Evolutionary conservation across 1,139 yeast species (phyloP), one percentile per base, ranked within the genome.

Genomic region (Schizosaccharomyces versatilis): DNA sequence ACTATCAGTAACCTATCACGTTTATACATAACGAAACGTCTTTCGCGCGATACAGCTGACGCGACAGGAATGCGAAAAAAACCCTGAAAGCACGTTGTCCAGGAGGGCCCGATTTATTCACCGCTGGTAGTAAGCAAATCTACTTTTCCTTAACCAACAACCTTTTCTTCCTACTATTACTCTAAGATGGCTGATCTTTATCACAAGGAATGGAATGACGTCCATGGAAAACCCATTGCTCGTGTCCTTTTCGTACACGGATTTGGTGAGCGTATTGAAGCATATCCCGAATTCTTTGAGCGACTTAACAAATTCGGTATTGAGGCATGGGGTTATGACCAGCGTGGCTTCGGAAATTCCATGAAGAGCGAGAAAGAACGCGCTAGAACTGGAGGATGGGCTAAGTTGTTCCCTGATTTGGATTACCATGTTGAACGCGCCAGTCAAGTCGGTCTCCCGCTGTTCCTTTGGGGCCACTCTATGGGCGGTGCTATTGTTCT

Each of bases 401-500:
- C 62, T 56, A 74, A 73, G 59, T 77, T 79, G 2, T 80, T 77
- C 65, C 70, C 74, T 42, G 96, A 85, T 65, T 70, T 88, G 61
- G 85, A 85, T 61, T 75, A 71, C 61, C 74, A 88, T 63, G 69
- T 81, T 59, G 71, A 62, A 40, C 57, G 57, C 14, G 55, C 54
- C 32, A 52, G 60, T 7, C 47, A 59, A 38, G 58, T 58, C 7
- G 68, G 66, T 36, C 63, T 56, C 7, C 60, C 62, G 60, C 64
- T 85, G 48, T 75, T 73, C 62, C 65, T 90, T 60, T 72, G 77
- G 68, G 95, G 96, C 1, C 94, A 84, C 64, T 84, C 94, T n/a
- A 86, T 90, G 96, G 98, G 98, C 53, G 96, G 96, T 19, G 95
- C 84, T 0, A 79, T 85, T 55, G 71, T 72, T 0, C 71, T 86